Evolutionary conservation across 1,284 basidiomycete species (phyloP), one percentile per base, ranked within the genome.

Genomic region (Ceratobasidium sp.): DNA sequence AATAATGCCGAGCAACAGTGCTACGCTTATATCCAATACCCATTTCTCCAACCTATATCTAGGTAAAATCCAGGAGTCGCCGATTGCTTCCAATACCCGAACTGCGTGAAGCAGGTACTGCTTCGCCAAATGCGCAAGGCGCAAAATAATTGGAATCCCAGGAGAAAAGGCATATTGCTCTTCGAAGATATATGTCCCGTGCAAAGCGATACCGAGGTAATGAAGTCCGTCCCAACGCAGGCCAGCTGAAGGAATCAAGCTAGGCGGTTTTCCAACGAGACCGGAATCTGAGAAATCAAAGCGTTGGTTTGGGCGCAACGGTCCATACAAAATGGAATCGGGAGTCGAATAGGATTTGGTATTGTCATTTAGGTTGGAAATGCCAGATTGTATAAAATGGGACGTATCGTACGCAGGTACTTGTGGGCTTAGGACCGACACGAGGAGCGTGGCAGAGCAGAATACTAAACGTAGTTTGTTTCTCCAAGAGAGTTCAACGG

Each of bases 201-300:
- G 78, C 24, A 76, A 67, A 0, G 93, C 93, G 59, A 95, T 88
- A 76, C 87, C 85, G 0, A 84, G 79, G 81, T 96, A 98, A 82
- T 98, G 92, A 75, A 98, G 87, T 1, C 87, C 87, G 80, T 99
- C 97, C 97, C 97, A 99, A 76, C 96, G 89, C n/a, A 95, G 83
- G 1, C 82, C 81, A 0, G 81, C 63, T 2, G 77, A 75, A 22
- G 31, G 47, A 15, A 64, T 36, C 6, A 41, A 11, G 36, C 6
- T 4, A 41, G 36, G 36, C 6, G 11, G 36, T 11, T 41, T 11
- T 41, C 4, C 4, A 41, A 5, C 36, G 36, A 4, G 4, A 11
- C 6, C 6, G 11, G 36, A 11, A 4, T 41, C 36, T 41, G 11
- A 41, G 11, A 5, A 11, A 4, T 41, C 11, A 4, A 11, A 11